Percentiles rank a stretch among this genome's conserved stretches.
These are phyloP conservation scores for Chaetomium globosum DNA, from an alignment of 2,329 filamentous ascomycete species.

Conservation along the genomic window DNA sequence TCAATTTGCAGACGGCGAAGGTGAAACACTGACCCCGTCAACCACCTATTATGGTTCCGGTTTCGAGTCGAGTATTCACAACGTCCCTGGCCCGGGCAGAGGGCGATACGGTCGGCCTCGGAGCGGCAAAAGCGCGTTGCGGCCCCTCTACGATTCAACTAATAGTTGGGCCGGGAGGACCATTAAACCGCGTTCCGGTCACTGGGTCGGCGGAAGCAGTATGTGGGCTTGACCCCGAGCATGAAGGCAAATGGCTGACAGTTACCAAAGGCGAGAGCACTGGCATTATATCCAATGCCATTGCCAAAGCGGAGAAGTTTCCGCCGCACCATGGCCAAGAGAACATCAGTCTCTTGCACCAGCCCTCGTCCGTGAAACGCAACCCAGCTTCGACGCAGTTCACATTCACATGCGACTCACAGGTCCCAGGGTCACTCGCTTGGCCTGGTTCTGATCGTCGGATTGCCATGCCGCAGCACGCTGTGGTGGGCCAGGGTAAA, in stretches of 20 bases:
- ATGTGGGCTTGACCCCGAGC: constrained; percentile 38
- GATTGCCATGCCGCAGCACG: constrained; percentile 20
- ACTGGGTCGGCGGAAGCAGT: constrained; percentile 52
- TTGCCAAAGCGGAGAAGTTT: constrained; percentile 80
- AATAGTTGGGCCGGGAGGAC: constrained; percentile 58
- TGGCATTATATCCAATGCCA: constrained; percentile 89
- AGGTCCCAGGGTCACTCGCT: constrained; percentile 76
- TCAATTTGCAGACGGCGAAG: constrained; percentile 42
- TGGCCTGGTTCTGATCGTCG: constrained; percentile 64
- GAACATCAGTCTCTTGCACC: constrained; percentile 76
- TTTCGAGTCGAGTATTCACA: constrained; percentile 61
- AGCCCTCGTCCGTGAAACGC: constrained; percentile 61
- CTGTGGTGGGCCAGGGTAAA: constrained; percentile 21
- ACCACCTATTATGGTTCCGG: constrained; percentile 50
- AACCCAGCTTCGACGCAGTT: constrained; percentile 82
- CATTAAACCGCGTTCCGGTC: constrained; percentile 50
- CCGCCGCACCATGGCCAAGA: constrained; percentile 69
- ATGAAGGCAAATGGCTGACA: constrained; percentile 21
- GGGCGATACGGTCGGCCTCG: constrained; percentile 75
- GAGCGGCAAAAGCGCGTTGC: constrained; percentile 64
- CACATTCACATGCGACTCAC: constrained; percentile 93
- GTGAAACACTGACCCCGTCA: constrained; percentile 39
- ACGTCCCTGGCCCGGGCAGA: constrained; percentile 81
- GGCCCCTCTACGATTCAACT: constrained; percentile 61
- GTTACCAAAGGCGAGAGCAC: constrained; percentile 50